These are phyloP conservation scores for Davidsoniella australis DNA, from an alignment of 2,329 filamentous ascomycete species.

Conservation along the genomic window DNA sequence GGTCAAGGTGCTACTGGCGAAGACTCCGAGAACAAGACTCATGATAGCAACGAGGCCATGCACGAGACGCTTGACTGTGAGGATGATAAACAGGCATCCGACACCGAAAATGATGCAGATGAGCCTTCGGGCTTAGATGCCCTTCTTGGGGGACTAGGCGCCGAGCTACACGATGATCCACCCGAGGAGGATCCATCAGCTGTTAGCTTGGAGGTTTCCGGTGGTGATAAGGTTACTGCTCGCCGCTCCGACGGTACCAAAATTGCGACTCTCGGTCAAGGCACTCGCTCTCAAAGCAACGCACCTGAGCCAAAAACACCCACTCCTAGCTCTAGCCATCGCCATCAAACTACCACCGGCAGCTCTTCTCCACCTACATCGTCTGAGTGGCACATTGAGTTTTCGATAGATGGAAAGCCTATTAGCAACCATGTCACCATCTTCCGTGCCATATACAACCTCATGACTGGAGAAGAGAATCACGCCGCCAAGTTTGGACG, in stretches of 20 bases:
- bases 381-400: slow-evolving; percentile 87
- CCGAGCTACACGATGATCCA: slow-evolving; percentile 58
- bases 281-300: too few species aligned
- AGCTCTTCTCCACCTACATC: neutral
- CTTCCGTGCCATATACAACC: slow-evolving; percentile 76
- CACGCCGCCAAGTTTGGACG: slow-evolving; percentile 66
- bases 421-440: slow-evolving; percentile 88
- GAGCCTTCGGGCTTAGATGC: slow-evolving; percentile 54
- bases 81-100: slow-evolving; percentile 70
- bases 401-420: slow-evolving; percentile 67
- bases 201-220: slow-evolving; percentile 78
- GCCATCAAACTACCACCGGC: neutral
- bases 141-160: slow-evolving; percentile 79
- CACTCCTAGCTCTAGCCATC: neutral
- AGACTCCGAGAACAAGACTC: neutral
- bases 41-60: slow-evolving; percentile 38
- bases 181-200: slow-evolving; percentile 51
- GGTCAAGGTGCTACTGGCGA: slow-evolving; percentile 21
- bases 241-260: slow-evolving; percentile 82
- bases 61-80: slow-evolving; percentile 74
- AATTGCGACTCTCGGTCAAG: slow-evolving; percentile 62
- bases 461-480: slow-evolving; percentile 17
- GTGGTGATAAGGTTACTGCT: slow-evolving; percentile 74
- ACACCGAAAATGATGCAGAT: slow-evolving; percentile 41
- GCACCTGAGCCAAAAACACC: slow-evolving; percentile 26